Percentiles rank a stretch among this genome's conserved stretches.
These are phyloP conservation scores for Backusella tarrabulga DNA, from an alignment of 192 early-diverging fungal genomes.

Conservation along the genomic window DNA sequence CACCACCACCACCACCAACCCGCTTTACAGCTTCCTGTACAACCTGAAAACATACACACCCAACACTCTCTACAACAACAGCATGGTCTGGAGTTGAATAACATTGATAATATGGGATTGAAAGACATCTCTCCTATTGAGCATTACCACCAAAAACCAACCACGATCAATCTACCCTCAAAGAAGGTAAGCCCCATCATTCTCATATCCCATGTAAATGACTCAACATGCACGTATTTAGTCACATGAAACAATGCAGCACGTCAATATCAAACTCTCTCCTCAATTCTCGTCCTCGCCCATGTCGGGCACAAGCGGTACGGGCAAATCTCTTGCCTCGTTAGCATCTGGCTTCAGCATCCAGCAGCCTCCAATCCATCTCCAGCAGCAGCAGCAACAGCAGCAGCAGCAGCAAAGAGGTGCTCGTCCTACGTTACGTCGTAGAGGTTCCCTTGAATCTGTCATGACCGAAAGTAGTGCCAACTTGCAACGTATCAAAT, in stretches of 20 bases:
- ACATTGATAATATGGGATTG: not conserved
- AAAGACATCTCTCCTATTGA: conserved; percentile 21
- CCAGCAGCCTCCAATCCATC: conserved; percentile 2
- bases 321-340: conserved; percentile 12
- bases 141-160: not conserved
- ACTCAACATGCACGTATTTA: not conserved
- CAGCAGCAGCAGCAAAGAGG: not conserved
- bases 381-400: not conserved
- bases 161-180: not conserved
- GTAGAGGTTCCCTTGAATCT: conserved; percentile 34
- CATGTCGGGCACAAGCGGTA: conserved; percentile 17
- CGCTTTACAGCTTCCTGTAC: not conserved
- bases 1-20: not conserved
- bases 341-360: conserved; percentile 17
- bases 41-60: not conserved
- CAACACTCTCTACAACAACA: not conserved
- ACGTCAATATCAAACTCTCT: not conserved
- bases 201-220: too few species aligned
- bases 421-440: not conserved
- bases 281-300: conserved; percentile 26
- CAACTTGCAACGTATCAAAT: conserved; percentile 31
- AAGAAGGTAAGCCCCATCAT: conserved; percentile 13
- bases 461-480: conserved; percentile 33
- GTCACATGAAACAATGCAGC: not conserved
- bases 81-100: conserved; percentile 6